A percentile compares a stretch with the other conserved stretches of the same genome.
Conservation (phyloP, 805 yeast species). For the Yarrowia alimentaria region DNA sequence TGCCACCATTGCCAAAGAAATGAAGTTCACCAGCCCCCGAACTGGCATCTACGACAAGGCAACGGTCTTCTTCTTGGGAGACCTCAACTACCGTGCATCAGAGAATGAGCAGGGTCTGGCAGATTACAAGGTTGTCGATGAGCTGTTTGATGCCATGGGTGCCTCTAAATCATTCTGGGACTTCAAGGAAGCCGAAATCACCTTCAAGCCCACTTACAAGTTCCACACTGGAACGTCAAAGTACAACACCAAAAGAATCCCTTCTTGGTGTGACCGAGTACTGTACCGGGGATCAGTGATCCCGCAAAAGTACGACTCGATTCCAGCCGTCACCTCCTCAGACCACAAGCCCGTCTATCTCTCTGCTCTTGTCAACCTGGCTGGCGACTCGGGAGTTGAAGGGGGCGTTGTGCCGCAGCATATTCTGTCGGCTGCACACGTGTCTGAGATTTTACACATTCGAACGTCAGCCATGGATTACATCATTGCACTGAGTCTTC, state of each 20-base stretch:
- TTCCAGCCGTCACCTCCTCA: slow-evolving; percentile 52
- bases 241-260: slow-evolving; percentile 60
- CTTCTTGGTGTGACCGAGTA: slow-evolving; percentile 91
- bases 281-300: slow-evolving; percentile 46
- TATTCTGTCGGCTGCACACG: slow-evolving; percentile 14
- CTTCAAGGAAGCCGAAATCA: slow-evolving; percentile 62
- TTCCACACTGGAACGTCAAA: slow-evolving; percentile 49
- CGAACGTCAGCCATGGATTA: slow-evolving; percentile 20
- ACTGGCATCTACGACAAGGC: slow-evolving; percentile 43
- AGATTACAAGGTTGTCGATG: slow-evolving; percentile 46
- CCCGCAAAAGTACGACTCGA: slow-evolving; percentile 49
- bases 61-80: slow-evolving; percentile 79
- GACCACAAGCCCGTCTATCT: slow-evolving; percentile 82
- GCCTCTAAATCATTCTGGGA: slow-evolving; percentile 55
- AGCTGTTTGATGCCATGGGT: slow-evolving; percentile 46
- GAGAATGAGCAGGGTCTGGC: slow-evolving; percentile 35
- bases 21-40: slow-evolving; percentile 45
- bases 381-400: neutral
- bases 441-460: slow-evolving; percentile 12
- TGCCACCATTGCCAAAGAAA: slow-evolving; percentile 48
- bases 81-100: slow-evolving; percentile 70
- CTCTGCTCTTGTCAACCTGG: slow-evolving; percentile 29
- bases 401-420: slow-evolving; percentile 3
- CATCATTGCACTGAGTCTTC: slow-evolving; percentile 9
- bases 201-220: slow-evolving; percentile 81